phyloP scores from a whole-genome alignment of 805 yeast species.

The Wickerhamomyces queroliae region DNA sequence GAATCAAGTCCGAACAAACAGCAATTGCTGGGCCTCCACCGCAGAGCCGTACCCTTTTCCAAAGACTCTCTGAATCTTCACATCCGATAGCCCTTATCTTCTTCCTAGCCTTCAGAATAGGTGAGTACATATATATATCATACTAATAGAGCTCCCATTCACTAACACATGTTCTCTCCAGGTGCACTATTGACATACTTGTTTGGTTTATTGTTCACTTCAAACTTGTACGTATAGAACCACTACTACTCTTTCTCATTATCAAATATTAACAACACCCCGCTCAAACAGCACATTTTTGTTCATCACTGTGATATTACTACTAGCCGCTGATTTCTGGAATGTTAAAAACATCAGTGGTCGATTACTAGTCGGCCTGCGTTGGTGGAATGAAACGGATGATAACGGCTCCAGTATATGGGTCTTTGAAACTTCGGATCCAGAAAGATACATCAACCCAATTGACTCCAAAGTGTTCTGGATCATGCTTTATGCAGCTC shows the following conservation, averaged over 20 bases:
- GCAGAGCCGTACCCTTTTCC: constrained; percentile 28
- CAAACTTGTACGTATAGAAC: constrained; percentile 36
- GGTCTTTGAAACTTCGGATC: constrained; percentile 87
- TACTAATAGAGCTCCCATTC: too few relatives aligned
- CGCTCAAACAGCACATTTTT: constrained; percentile 50
- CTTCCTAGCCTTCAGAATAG: constrained; percentile 55
- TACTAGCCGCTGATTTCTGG: constrained; percentile 91
- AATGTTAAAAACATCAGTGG: constrained; percentile 89
- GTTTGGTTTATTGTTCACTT: constrained; percentile 65
- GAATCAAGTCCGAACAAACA: constrained; percentile 5
- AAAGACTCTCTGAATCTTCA: constrained; percentile 58
- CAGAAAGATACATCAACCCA: constrained; percentile 70
- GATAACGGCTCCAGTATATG: constrained; percentile 45
- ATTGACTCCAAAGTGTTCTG: constrained; percentile 89
- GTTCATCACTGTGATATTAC: constrained; percentile 70
- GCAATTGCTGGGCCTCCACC: constrained; percentile 1
- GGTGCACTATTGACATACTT: constrained; percentile 60
- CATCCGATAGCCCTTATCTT: constrained; percentile 76
- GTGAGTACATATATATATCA: too few relatives aligned
- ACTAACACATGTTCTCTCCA: constrained; percentile 5
- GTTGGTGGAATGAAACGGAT: constrained; percentile 95
- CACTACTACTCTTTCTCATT: constrained; percentile 1
- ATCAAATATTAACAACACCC: constrained; percentile 2
- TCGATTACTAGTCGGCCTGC: constrained; percentile 78
- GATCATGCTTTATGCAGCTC: constrained; percentile 70